Conservation (phyloP, 2,329 filamentous ascomycete species). For the Ascomycota sp. region DNA sequence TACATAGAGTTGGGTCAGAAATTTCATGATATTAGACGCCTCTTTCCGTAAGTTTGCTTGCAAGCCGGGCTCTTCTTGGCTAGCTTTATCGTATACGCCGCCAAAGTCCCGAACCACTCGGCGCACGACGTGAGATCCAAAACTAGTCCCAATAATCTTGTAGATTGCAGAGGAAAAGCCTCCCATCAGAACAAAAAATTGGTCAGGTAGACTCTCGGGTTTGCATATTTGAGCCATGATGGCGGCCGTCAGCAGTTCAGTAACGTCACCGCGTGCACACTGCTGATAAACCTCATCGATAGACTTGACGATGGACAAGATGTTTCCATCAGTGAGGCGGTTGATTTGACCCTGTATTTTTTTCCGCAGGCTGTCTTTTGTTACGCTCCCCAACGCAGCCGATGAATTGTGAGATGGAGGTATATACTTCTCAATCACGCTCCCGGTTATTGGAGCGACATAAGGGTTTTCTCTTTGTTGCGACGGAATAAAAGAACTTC, state of each 20-base stretch:
- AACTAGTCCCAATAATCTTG: constrained; percentile 70
- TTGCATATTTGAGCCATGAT: constrained; percentile 66
- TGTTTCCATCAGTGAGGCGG: constrained; percentile 75
- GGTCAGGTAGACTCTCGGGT: constrained; percentile 59
- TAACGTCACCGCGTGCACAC: constrained; percentile 75
- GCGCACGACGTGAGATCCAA: constrained; percentile 73
- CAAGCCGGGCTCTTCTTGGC: constrained; percentile 20
- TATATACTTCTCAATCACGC: constrained; percentile 51
- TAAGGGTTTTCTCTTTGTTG: constrained; percentile 69
- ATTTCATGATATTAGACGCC: constrained; percentile 53
- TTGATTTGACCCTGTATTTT: constrained; percentile 82
- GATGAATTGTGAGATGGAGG: constrained; percentile 63
- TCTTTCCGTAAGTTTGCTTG: constrained; percentile 13
- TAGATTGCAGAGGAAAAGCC: constrained; percentile 80
- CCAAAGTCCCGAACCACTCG: constrained; percentile 58
- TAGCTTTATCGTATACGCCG: constrained; percentile 32
- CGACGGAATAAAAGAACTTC: constrained; percentile 15
- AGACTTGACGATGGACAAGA: constrained; percentile 65
- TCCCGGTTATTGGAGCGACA: constrained; percentile 41
- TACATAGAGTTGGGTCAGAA: constrained; percentile 75
- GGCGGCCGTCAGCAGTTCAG: constrained; percentile 56
- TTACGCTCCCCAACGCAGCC: constrained; percentile 42
- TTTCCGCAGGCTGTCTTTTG: constrained; percentile 47
- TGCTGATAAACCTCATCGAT: constrained; percentile 68
- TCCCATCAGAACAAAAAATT: constrained; percentile 75